A percentile compares a stretch with the other conserved stretches of the same genome.
These are phyloP conservation scores for Pseudogymnoascus destructans DNA, from an alignment of 2,329 filamentous ascomycete species.

Conservation along the genomic window DNA sequence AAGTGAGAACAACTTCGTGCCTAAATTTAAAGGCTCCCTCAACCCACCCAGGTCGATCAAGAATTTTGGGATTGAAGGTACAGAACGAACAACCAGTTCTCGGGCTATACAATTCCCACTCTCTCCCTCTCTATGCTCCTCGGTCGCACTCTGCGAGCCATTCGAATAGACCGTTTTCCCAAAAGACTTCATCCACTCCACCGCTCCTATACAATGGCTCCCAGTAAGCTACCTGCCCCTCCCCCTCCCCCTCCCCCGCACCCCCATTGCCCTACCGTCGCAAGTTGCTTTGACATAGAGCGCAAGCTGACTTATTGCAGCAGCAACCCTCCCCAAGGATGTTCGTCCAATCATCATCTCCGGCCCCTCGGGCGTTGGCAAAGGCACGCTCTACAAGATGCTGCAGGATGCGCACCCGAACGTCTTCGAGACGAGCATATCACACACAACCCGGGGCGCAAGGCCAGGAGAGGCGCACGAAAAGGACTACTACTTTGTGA, in stretches of 20 bases:
- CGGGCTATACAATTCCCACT: not conserved
- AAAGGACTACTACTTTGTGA: conserved; percentile 69
- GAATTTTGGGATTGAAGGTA: not conserved
- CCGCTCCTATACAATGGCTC: conserved; percentile 22
- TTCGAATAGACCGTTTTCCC: conserved; percentile 16
- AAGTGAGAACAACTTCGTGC: not conserved
- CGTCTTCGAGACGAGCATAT: conserved; percentile 45
- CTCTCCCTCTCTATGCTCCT: conserved; percentile 16
- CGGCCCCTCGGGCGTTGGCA: conserved; percentile 67
- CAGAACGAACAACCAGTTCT: not conserved
- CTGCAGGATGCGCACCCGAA: conserved; percentile 49
- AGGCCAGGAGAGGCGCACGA: conserved; percentile 64
- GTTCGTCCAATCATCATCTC: conserved; percentile 60
- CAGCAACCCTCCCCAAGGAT: conserved; percentile 12
- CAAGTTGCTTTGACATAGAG: not conserved
- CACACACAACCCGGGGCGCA: conserved; percentile 70
- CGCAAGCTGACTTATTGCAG: not conserved
- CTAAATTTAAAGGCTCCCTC: not conserved
- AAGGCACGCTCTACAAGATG: conserved; percentile 64
- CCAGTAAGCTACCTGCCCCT: conserved; percentile 18
- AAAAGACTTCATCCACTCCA: conserved; percentile 5
- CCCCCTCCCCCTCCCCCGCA: conserved; percentile 11
- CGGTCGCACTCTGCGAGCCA: conserved; percentile 14
- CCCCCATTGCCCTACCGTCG: conserved; percentile 9
- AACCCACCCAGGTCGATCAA: conserved; percentile 6